These are phyloP conservation scores for Magnusiomyces suaveolens DNA, from an alignment of 1,139 yeast species.

Conservation along the genomic window DNA sequence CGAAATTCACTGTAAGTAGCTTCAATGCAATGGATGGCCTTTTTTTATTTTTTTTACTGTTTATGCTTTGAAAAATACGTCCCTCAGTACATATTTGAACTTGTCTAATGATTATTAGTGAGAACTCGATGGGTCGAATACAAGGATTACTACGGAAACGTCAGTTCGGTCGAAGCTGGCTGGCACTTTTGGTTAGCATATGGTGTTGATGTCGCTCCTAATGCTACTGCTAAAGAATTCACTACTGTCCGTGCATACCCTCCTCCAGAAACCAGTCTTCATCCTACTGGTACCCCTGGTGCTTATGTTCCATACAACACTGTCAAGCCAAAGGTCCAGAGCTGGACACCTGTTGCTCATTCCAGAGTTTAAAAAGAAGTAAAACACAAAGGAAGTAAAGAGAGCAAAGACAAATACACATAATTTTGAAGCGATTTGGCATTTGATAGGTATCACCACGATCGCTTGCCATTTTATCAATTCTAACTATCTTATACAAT, in stretches of 20 bases:
- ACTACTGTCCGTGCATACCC: constrained; percentile 55
- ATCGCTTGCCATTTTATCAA: too few species aligned
- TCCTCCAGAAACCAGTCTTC: constrained; percentile 37
- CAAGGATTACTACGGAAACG: constrained; percentile 50
- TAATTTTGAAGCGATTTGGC: too few species aligned
- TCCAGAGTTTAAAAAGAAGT: constrained; percentile 35
- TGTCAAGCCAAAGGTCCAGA: constrained; percentile 57
- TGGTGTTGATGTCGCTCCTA: constrained; percentile 73
- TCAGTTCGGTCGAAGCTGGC: constrained; percentile 79
- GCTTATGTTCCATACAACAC: constrained; percentile 80
- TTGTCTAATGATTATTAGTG: too few species aligned
- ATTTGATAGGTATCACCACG: too few species aligned
- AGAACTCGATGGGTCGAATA: constrained; percentile 90
- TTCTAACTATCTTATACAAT: too few species aligned
- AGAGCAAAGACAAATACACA: too few species aligned
- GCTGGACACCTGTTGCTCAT: constrained; percentile 62
- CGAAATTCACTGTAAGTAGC: constrained; percentile 52
- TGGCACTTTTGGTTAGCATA: constrained; percentile 92
- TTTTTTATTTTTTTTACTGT: too few species aligned
- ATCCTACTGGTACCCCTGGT: constrained; percentile 59
- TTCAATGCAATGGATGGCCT: too few species aligned
- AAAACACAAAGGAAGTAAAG: too few species aligned
- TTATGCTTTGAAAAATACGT: too few species aligned
- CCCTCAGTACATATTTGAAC: too few species aligned
- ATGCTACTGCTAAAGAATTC: constrained; percentile 45